These are phyloP conservation scores for Gaertneriomyces sp. DNA, from an alignment of 192 early-diverging fungal species.

Conservation along the genomic window DNA sequence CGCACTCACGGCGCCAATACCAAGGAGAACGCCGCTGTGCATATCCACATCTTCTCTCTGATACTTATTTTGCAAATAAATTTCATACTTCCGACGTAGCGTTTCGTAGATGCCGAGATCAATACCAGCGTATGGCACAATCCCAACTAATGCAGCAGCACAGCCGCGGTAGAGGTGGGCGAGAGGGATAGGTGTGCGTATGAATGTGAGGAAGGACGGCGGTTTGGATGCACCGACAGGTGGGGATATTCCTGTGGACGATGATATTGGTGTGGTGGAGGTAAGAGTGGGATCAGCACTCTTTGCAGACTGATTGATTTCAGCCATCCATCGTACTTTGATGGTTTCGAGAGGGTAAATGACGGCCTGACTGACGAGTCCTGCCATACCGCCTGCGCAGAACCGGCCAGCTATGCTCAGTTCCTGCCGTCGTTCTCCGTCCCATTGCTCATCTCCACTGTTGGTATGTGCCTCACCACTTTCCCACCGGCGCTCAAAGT, in stretches of 20 bases:
- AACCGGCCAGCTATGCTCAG: constrained; percentile 57
- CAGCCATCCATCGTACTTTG: constrained; percentile 72
- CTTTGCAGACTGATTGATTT: constrained; percentile 36
- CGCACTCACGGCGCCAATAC: constrained; percentile 65
- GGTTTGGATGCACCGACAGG: neutral
- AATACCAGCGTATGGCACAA: constrained; percentile 73
- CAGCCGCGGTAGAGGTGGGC: constrained; percentile 59
- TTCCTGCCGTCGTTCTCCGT: constrained; percentile 9
- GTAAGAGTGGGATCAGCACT: neutral
- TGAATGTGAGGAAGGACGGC: neutral
- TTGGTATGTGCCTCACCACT: neutral
- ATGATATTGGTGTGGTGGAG: neutral
- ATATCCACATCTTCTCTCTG: constrained; percentile 14
- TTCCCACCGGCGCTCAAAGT: constrained; percentile 32
- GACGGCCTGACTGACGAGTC: constrained; percentile 65
- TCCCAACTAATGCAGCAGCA: constrained; percentile 60
- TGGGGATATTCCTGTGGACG: neutral
- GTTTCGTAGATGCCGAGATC: constrained; percentile 73
- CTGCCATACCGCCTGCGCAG: constrained; percentile 69
- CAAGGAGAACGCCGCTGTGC: constrained; percentile 47
- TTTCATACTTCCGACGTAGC: constrained; percentile 58
- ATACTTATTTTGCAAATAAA: constrained; percentile 31
- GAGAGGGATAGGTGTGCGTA: neutral
- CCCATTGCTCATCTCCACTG: no score
- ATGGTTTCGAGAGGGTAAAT: constrained; percentile 76